Conservation (phyloP, 2,329 filamentous ascomycete genomes). For the Fusarium sp. region DNA sequence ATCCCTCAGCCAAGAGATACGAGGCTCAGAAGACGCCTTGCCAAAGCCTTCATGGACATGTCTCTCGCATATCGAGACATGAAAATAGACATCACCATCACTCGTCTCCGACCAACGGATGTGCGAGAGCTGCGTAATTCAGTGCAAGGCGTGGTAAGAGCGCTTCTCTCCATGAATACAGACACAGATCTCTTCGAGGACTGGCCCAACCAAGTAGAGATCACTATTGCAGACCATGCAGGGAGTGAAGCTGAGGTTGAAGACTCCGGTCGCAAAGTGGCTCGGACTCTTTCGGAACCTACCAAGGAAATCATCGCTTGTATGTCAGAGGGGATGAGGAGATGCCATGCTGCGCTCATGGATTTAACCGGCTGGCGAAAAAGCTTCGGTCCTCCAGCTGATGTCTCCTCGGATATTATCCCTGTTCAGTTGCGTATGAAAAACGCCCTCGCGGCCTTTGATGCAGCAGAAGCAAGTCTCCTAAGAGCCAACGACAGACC, state of each 20-base stretch:
- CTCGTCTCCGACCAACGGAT: conserved; percentile 62
- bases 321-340: conserved; percentile 57
- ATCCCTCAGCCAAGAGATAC: conserved; percentile 46
- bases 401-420: conserved; percentile 56
- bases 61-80: conserved; percentile 68
- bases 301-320: conserved; percentile 58
- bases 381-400: conserved; percentile 57
- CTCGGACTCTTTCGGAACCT: conserved; percentile 55
- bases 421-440: conserved; percentile 54
- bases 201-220: conserved; percentile 28
- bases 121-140: conserved; percentile 63
- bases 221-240: conserved; percentile 20
- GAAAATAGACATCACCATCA: conserved; percentile 66
- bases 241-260: conserved; percentile 16
- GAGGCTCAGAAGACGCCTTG: conserved; percentile 56
- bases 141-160: conserved; percentile 65
- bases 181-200: conserved; percentile 59
- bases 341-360: conserved; percentile 65
- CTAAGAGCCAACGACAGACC: conserved; percentile 58
- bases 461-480: conserved; percentile 58
- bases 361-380: conserved; percentile 62
- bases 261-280: conserved; percentile 40
- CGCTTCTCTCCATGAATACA: conserved; percentile 63
- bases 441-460: conserved; percentile 58
- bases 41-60: conserved; percentile 64